Base-by-base conservation (phyloP, 306 rosid species). In the Vigna trinervia region DNA sequence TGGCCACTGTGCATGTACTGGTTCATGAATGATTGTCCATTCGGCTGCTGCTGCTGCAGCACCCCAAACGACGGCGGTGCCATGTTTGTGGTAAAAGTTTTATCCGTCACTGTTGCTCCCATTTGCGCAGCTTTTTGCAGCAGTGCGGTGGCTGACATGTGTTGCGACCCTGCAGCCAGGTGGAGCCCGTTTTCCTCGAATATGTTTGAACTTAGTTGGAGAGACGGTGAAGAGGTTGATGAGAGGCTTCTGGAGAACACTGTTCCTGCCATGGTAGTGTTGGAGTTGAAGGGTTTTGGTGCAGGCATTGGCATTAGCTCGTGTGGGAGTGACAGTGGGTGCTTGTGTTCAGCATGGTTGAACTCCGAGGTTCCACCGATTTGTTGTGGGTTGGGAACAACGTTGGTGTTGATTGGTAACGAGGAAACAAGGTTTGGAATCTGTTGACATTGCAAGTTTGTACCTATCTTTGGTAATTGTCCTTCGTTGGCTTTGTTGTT, bases 91-190 rank as follows among this genome's bases (percentile, higher is more conserved):
- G 53, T 64, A 5, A 83, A 69, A 11, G 36, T 71, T 56, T 64
- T 51, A 10, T 11, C 48, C 7, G 15, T 45, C 50, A 2, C 85
- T 0, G 91, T 85, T 48, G 94, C 89, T 6, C 98, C 96, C 97
- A 94, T 94, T 69, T 94, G 93, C 0, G 98, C 91, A 0, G 98
- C 98, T 64, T 91, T 94, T 52, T 91, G 97, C 0, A 94, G 68
- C 79, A 94, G 64, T 0, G 96, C 96, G 0, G 97, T 94, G 14
- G 97, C 97, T 0, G 98, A 91, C 90, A 88, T 83, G 87, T 82
- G 88, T 10, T 80, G 81, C 2, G 87, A 74, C 19, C 75, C 62
- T 26, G 75, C 53, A 4, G 76, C 22, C 4, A 80, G 57, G 15
- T 71, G 88, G 17, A 65, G 79, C 4, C 78, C 85, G 7, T 74